Percentiles rank a stretch among this genome's conserved stretches.
These are phyloP conservation scores for Atkinsonella hypoxylon DNA, from an alignment of 2,329 filamentous ascomycete genomes.

Conservation along the genomic window DNA sequence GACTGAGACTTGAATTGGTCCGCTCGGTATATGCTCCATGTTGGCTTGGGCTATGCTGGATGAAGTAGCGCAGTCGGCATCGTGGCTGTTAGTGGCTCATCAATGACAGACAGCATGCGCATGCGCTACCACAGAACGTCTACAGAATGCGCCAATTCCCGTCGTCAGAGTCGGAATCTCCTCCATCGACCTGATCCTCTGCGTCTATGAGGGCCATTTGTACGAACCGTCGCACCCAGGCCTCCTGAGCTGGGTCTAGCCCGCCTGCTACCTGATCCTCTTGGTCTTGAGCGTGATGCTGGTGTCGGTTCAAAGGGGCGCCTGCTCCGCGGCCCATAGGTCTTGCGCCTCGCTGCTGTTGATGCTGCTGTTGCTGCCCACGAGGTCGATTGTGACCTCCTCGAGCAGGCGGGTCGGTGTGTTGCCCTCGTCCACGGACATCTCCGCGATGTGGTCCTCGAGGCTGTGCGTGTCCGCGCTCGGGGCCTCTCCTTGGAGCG, in stretches of 20 bases:
- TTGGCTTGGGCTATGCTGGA: no score
- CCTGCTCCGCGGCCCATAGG: neutral
- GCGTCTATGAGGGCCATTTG: slow-evolving; percentile 40
- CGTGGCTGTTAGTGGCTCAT: no score
- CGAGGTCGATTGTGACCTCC: neutral
- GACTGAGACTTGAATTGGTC: no score
- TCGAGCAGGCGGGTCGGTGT: neutral
- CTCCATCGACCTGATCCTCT: slow-evolving; percentile 35
- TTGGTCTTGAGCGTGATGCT: slow-evolving; percentile 3
- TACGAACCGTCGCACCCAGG: slow-evolving; percentile 43
- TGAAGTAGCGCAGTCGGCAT: no score
- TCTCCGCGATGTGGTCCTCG: neutral
- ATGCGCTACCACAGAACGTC: neutral
- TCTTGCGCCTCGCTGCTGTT: neutral
- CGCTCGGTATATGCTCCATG: no score
- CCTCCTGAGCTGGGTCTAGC: slow-evolving; percentile 34
- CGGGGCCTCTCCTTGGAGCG: neutral
- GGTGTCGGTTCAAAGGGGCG: neutral
- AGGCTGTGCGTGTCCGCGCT: neutral
- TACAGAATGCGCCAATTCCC: slow-evolving; percentile 5
- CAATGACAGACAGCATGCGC: no score
- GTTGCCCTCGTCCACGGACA: neutral
- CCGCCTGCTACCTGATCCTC: slow-evolving; percentile 14
- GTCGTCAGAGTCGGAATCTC: slow-evolving; percentile 26
- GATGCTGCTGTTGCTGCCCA: neutral